Evolutionary conservation across 2,329 filamentous ascomycete species (phyloP), one percentile per base, ranked within the genome.

Genomic region (Ramularia collo-cygni): DNA sequence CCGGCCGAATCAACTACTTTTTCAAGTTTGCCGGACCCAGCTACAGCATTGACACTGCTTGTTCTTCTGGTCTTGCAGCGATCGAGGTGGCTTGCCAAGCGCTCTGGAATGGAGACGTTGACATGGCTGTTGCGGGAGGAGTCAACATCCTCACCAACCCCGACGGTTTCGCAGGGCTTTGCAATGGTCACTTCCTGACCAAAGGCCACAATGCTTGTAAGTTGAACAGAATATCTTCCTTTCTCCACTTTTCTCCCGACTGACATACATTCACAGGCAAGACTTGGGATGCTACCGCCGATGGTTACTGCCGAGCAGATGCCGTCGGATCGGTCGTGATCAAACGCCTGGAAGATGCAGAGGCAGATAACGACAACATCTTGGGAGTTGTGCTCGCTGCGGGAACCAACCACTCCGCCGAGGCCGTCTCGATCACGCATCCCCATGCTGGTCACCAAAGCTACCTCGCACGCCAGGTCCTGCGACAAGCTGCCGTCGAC

Each of bases 311-410:
- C 37, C 55, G 57, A 28, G 56, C 44, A 13, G 57, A 60, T 18
- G 55, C 40, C 13, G 36, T 56, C 6, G 56, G 44, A 3, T 42
- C 47, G 12, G 32, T 59, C 12, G 50, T 60, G 21, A 35, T 60
- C 16, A 63, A 63, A 40, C 40, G 59, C 10, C 44, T 61, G 1
- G 50, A 58, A 34, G 59, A 61, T 38, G 59, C 59, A 9, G 32
- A 49, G 13, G 51, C 51, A 2, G 60, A 63, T 19, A 57, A 58
- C n/a, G 60, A 63, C 40, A 56, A 37, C 52, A 57, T 36, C 9
- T 28, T 44, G 9, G 48, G 35, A 2, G 43, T 47, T 9, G 42
- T 51, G 8, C 38, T 44, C 8, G 38, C 18, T 14, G 41, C 38
- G 6, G 37, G 15, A 3, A 48, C 43, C 5, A 51, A 51, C 24